These are phyloP conservation scores for Xanthoceras sorbifolium DNA, from an alignment of 345 rosid species.

Conservation along the genomic window DNA sequence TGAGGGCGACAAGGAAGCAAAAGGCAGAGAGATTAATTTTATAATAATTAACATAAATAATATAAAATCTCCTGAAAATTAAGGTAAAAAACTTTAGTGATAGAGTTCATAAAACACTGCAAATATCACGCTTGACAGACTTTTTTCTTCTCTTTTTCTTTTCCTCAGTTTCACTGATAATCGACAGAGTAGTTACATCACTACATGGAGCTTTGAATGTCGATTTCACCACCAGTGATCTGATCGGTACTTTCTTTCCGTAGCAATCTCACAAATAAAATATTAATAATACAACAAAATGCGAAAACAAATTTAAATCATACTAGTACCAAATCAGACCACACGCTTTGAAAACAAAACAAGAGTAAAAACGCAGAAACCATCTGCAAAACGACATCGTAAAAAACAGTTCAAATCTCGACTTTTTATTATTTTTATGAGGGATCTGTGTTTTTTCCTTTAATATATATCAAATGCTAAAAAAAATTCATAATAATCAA, in stretches of 20 bases:
- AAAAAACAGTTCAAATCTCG: slow-evolving; percentile 13
- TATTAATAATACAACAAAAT: background rate
- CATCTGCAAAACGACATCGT: slow-evolving; percentile 4
- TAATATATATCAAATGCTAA: background rate
- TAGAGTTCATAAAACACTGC: background rate
- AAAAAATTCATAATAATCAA: background rate
- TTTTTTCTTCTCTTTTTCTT: background rate
- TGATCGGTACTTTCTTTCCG: background rate
- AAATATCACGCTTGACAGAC: background rate
- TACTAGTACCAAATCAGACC: background rate
- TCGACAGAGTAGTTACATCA: background rate
- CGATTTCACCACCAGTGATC: background rate
- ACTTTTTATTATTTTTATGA: background rate
- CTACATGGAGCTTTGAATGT: slow-evolving; percentile 17
- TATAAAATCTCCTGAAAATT: background rate
- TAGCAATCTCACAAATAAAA: background rate
- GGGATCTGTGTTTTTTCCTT: background rate
- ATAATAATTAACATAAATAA: background rate
- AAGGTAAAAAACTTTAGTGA: background rate
- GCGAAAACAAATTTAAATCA: no score
- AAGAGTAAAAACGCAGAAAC: background rate
- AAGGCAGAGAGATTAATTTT: background rate
- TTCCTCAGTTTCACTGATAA: background rate
- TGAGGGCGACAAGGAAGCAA: background rate
- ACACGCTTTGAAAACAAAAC: background rate